Evolutionary conservation across 2,329 filamentous ascomycete genomes (phyloP), one percentile per base, ranked within the genome.

Genomic region (Trichophyton verrucosum): DNA sequence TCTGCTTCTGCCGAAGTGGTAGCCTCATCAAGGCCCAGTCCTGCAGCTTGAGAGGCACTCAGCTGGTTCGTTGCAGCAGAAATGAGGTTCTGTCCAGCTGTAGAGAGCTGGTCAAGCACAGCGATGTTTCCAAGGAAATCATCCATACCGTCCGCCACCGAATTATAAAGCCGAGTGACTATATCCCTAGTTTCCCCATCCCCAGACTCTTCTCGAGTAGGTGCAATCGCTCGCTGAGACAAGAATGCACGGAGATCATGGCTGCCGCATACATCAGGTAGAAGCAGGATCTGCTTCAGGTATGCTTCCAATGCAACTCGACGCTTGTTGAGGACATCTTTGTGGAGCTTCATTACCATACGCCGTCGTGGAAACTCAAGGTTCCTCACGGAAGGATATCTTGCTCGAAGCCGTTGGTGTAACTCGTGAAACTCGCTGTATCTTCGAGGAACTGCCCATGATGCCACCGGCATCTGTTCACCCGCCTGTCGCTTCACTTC

Each of bases 401-500:
- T 84, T 44, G 86, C 82, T 59, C 94, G 86, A 27, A 99, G 80
- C 60, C 87, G 87, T 71, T 96, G 94, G 71, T 99, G 90, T 17
- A 99, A 82, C 65, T 96, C 91, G 68, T 95, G 91, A 68, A 99
- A 99, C 73, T 97, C 92, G 75, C 91, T 96, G 71, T 99, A 99
- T 65, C 94, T 83, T 61, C 92, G 84, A n/a, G 89, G 88, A 49
- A 99, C 85, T 13, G 87, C 84, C 94, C 94, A 99, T 2, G 89
- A 88, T 0, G 92, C 92, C n/a, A 92, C 90, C 2, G 91, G 89
- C 88, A 97, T 95, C 72, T 95, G 89, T 69, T 97, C 92, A 15
- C 91, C 92, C 1, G 91, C 91, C 68, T 91, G 87, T 62, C 92
- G 82, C 66, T 88, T 86, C 2, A 99, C 92, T 73, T 99, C 92